phyloP scores from a whole-genome alignment of 768 basidiomycete species.

The Macrolepiota fuliginosa region DNA sequence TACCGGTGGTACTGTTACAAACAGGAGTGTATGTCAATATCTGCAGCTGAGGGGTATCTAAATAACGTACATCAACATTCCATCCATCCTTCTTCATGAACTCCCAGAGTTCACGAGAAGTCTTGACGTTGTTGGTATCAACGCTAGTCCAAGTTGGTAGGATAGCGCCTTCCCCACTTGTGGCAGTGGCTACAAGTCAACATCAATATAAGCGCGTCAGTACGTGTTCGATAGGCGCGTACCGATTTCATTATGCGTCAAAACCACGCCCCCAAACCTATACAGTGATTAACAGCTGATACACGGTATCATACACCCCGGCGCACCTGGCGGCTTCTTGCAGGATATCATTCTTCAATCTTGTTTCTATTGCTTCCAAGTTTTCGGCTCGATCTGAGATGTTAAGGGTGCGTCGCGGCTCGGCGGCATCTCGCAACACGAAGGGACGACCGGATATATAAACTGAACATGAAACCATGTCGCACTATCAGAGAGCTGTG shows the following conservation, averaged over 20 bases:
- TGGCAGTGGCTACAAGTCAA: constrained; percentile 16
- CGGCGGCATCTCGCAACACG: constrained; percentile 83
- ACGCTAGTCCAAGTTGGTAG: constrained; percentile 94
- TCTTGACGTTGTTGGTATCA: constrained; percentile 79
- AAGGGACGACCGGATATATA: constrained; percentile 93
- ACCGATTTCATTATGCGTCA: constrained; percentile 94
- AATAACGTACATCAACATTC: constrained; percentile 76
- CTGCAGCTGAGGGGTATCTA: not conserved
- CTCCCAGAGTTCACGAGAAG: constrained; percentile 84
- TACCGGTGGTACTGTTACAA: constrained; percentile 70
- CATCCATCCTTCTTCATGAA: constrained; percentile 78
- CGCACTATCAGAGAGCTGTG: not conserved
- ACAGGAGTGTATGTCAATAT: constrained; percentile 3
- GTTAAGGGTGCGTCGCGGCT: constrained; percentile 74
- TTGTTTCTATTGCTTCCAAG: constrained; percentile 86
- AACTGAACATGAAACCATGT: constrained; percentile 38
- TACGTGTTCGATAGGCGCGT: constrained; percentile 19
- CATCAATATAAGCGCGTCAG: not conserved
- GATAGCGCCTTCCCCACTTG: constrained; percentile 73
- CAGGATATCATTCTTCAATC: constrained; percentile 89
- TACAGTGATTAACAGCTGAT: constrained; percentile 3
- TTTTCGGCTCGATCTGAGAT: constrained; percentile 94
- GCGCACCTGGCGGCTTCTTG: constrained; percentile 72
- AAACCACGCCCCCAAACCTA: constrained; percentile 85
- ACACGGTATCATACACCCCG: not conserved